A percentile compares a stretch with the other conserved stretches of the same genome.
Evolutionary conservation across 352 stramenopile genomes (phyloP).

Genomic region (Globisporangium viniferum): DNA sequence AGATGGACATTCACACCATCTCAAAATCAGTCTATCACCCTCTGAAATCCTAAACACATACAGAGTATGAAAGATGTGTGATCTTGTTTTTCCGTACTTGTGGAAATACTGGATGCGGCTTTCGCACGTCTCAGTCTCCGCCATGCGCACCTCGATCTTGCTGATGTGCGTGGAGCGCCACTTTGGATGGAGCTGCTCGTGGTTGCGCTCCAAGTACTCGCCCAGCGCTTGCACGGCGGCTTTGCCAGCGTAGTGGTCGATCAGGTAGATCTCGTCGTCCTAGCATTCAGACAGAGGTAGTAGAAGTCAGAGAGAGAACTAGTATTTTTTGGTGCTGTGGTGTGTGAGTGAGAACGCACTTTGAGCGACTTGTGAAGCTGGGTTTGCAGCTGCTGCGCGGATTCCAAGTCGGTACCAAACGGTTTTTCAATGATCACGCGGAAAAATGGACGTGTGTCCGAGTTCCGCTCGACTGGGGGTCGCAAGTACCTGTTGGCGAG

Average conservation of each 20-base stretch:
- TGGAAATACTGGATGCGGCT: conserved; percentile 69
- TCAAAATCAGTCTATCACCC: not conserved
- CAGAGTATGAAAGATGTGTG: not conserved
- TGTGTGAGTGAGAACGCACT: conserved; percentile 15
- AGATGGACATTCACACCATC: not conserved
- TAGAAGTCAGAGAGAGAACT: not conserved
- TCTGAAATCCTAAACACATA: too few species aligned
- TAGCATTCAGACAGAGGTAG: conserved; percentile 8
- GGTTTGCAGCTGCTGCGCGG: conserved; percentile 39
- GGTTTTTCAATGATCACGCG: conserved; percentile 81
- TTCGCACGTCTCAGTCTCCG: conserved; percentile 60
- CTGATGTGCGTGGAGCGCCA: conserved; percentile 30
- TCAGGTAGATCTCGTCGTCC: conserved; percentile 76
- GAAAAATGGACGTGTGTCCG: conserved; percentile 31
- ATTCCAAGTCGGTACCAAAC: conserved; percentile 60
- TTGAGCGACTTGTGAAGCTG: conserved; percentile 35
- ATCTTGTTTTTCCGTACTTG: conserved; percentile 21
- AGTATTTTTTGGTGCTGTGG: not conserved
- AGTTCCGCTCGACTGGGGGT: not conserved
- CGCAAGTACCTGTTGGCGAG: conserved; percentile 34
- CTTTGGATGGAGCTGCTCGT: conserved; percentile 22
- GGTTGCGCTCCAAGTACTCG: conserved; percentile 52
- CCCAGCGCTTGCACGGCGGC: conserved; percentile 50
- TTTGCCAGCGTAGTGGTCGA: conserved; percentile 88
- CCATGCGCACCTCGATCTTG: conserved; percentile 53